Evolutionary conservation across 495 filamentous ascomycete genomes (phyloP).

Genomic region (Pseudevernia furfuracea): DNA sequence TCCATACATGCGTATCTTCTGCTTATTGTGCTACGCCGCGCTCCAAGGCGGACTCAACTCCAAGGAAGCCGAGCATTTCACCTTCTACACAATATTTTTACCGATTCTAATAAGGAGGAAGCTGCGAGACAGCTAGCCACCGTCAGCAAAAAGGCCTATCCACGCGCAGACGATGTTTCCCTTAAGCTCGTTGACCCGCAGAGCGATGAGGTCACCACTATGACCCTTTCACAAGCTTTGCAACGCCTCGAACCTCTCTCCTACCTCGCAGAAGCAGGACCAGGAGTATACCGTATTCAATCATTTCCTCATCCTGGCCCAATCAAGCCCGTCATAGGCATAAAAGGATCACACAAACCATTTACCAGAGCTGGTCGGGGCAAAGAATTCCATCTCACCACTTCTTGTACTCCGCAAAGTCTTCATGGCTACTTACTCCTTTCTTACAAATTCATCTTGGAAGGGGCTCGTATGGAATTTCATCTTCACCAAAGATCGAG

Average conservation of each 20-base stretch:
- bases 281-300: not conserved
- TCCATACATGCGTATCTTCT: no score
- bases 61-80: not conserved
- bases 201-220: not conserved
- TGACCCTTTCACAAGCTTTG: not conserved
- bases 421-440: not conserved
- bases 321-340: no score
- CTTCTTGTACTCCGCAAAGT: not conserved
- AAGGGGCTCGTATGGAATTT: not conserved
- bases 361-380: not conserved
- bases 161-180: not conserved
- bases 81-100: slow-evolving; percentile 1
- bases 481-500: not conserved
- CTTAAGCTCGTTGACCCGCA: not conserved
- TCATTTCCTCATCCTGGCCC: not conserved
- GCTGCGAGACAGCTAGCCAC: not conserved
- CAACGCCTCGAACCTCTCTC: not conserved
- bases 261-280: not conserved
- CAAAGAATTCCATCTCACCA: slow-evolving; percentile 5
- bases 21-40: not conserved
- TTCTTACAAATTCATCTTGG: not conserved
- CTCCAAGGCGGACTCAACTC: not conserved
- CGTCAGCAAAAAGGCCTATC: not conserved
- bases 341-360: not conserved
- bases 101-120: not conserved